Conservation (phyloP, 179 eudicot genomes). For the Gypsophila paniculata region DNA sequence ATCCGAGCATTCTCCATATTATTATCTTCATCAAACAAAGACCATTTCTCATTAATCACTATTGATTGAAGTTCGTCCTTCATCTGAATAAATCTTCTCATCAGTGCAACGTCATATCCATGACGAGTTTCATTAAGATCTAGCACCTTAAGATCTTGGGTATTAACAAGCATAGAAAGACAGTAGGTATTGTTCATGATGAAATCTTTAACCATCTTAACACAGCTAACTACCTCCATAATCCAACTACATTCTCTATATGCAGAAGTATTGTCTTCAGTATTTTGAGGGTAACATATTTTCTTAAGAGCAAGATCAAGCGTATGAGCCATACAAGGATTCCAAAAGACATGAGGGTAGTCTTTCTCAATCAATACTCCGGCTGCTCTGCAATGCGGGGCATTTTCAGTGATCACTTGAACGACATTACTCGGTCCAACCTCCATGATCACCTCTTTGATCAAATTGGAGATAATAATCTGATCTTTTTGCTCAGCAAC, state of each 20-base stretch:
- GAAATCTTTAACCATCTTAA: conserved; percentile 18
- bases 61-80: conserved; percentile 20
- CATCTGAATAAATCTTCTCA: conserved; percentile 8
- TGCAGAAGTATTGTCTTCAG: neutral
- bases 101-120: conserved; percentile 9
- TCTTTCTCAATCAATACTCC: conserved; percentile 19
- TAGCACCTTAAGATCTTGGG: neutral
- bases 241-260: conserved; percentile 20
- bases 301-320: conserved; percentile 17
- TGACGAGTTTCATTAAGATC: conserved; percentile 5
- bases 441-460: conserved; percentile 17
- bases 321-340: conserved; percentile 26
- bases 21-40: neutral
- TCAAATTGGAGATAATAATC: conserved; percentile 3
- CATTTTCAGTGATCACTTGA: conserved; percentile 24
- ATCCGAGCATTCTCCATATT: neutral
- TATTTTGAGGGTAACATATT: conserved; percentile 12
- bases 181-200: conserved; percentile 12
- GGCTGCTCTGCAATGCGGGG: conserved; percentile 7
- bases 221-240: conserved; percentile 1
- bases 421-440: conserved; percentile 20
- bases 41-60: conserved; percentile 16
- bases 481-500: conserved; percentile 13
- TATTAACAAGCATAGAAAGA: conserved; percentile 4
- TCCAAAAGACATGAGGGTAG: conserved; percentile 28